These are phyloP conservation scores for Coniophora puteana DNA, from an alignment of 1,284 basidiomycete genomes.

Conservation along the genomic window DNA sequence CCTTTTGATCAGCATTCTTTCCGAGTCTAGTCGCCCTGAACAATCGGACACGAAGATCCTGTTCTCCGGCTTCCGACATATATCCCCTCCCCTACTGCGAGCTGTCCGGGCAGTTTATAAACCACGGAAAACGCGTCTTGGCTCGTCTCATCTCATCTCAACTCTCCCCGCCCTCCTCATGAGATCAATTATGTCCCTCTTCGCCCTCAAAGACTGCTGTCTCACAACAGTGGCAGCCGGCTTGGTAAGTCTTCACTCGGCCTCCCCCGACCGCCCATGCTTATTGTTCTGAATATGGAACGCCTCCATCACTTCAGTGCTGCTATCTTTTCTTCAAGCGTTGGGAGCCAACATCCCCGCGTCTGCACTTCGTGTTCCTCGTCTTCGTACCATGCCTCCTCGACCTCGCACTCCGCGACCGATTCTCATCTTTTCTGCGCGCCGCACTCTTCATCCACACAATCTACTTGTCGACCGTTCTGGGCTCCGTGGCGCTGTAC, in stretches of 20 bases:
- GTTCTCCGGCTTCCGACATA: no score
- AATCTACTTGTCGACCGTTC: constrained; percentile 26
- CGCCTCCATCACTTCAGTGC: no score
- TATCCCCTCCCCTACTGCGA: no score
- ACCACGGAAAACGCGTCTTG: no score
- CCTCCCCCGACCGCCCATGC: neutral
- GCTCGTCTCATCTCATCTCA: no score
- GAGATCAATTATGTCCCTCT: constrained; percentile 18
- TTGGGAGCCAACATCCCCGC: constrained; percentile 24
- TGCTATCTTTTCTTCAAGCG: constrained; percentile 30
- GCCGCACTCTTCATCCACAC: constrained; percentile 16
- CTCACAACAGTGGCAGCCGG: constrained; percentile 17
- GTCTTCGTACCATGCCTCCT: constrained; percentile 18
- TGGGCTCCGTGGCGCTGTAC: constrained; percentile 26
- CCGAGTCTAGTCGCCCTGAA: no score
- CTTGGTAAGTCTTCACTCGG: constrained; percentile 15
- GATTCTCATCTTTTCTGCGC: constrained; percentile 12
- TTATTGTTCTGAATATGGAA: constrained; percentile 12
- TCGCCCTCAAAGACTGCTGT: constrained; percentile 17
- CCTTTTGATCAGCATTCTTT: no score
- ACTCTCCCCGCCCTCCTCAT: constrained; percentile 8
- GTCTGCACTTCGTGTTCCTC: constrained; percentile 23
- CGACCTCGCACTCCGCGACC: constrained; percentile 9
- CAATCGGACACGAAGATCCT: no score
- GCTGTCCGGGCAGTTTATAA: no score